These are phyloP conservation scores for Hordeum pubiflorum DNA, from an alignment of 202 grass and related monocot genomes.

Conservation along the genomic window DNA sequence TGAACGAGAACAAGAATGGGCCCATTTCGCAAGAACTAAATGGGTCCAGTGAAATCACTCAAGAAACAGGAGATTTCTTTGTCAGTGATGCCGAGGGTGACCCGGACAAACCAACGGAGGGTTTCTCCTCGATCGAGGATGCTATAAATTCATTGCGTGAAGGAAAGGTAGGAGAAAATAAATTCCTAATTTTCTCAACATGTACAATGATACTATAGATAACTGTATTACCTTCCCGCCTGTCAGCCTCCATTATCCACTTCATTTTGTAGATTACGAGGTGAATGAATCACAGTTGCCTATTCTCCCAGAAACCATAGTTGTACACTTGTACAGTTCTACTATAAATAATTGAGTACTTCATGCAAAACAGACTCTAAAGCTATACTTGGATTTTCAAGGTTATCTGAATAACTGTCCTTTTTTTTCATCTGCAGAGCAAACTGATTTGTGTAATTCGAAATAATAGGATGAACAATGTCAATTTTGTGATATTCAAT, in stretches of 20 bases:
- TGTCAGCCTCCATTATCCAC: background rate
- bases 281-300: background rate
- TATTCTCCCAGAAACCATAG: background rate
- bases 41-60: constrained; percentile 57
- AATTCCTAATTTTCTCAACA: background rate
- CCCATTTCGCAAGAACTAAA: constrained; percentile 36
- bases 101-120: constrained; percentile 66
- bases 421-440: background rate
- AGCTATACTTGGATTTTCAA: background rate
- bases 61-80: constrained; percentile 79
- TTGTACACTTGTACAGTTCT: background rate
- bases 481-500: background rate
- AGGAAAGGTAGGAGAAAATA: constrained; percentile 54
- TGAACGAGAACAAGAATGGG: constrained; percentile 55
- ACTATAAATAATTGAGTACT: background rate
- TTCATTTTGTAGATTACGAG: background rate
- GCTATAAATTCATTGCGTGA: constrained; percentile 53
- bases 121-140: constrained; percentile 74
- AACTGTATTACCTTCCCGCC: background rate
- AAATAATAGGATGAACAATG: background rate
- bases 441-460: background rate
- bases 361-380: background rate
- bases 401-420: background rate
- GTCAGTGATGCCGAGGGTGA: constrained; percentile 81
- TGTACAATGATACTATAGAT: too few relatives aligned